Evolutionary conservation across 1,139 yeast species (phyloP), one percentile per base, ranked within the genome.

Genomic region (Kodamaea ohmeri): DNA sequence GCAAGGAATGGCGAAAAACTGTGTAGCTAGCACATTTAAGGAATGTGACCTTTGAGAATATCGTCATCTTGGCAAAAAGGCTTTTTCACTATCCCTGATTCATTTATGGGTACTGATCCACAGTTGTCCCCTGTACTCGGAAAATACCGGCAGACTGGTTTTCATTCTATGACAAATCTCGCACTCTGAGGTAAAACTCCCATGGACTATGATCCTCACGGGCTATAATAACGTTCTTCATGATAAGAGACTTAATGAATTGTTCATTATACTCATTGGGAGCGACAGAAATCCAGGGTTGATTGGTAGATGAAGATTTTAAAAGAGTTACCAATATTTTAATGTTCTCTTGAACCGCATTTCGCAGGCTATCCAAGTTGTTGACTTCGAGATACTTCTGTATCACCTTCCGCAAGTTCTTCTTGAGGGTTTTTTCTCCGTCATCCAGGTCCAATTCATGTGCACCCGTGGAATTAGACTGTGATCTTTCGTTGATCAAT

Each of bases 311-410:
- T 9, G 41, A 36, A 4, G 21, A 18, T 12, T 27, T 25, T 38
- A 47, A 31, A 35, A 42, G 34, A 25, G 28, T 25, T 20, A 41
- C 20, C 42, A 38, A 17, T 11, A 40, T 42, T 26, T 37, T 39
- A 15, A 58, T 36, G 21, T 47, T 49, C 12, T 34, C 36, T 21
- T 50, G 51, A 16, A 61, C 47, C 3, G 52, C 44, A 1, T 37
- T 42, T 29, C 52, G 52, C 30, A 55, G 57, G 27, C 41, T 38
- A 30, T 49, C 51, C 55, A 57, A 50, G 39, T 53, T 56, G 35
- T 53, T 53, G 12, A 56, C 37, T 9, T 63, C 62, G 18, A 59
- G 45, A 25, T 53, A 47, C 44, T 56, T 58, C 24, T 55, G 46
- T 12, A 60, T 38, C 7, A 60, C 50, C 27, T 60, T 45, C 31